Conservation (phyloP, 2,329 filamentous ascomycete genomes). For the Paracorniculantispora psalliotae region DNA sequence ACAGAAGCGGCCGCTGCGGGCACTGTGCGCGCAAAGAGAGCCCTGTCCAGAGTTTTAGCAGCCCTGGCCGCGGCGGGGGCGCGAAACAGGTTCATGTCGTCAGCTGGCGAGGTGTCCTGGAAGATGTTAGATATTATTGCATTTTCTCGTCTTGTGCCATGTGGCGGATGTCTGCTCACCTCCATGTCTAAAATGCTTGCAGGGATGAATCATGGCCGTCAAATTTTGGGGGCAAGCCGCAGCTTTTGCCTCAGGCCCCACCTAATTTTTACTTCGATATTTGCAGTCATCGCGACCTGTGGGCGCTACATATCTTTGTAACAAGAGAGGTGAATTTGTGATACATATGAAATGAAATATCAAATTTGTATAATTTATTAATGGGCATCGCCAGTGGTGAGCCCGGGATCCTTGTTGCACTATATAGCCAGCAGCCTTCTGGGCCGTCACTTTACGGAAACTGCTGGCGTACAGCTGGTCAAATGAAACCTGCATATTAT, state of each 20-base stretch:
- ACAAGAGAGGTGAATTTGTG: background rate
- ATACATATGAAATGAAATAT: background rate
- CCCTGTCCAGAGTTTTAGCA: conserved; percentile 74
- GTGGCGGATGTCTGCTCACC: background rate
- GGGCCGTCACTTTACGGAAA: too few species aligned
- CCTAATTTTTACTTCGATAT: background rate
- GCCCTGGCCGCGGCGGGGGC: conserved; percentile 72
- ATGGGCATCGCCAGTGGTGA: too few species aligned
- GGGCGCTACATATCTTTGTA: background rate
- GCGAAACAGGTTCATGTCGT: conserved; percentile 59
- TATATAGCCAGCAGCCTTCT: too few species aligned
- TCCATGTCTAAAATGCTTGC: conserved; percentile 9
- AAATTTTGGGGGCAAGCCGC: conserved; percentile 2
- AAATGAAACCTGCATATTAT: too few species aligned
- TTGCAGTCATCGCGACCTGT: background rate
- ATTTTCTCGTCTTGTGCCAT: background rate
- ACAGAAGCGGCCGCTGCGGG: conserved; percentile 75
- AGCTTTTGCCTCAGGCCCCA: conserved; percentile 13
- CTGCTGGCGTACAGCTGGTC: too few species aligned
- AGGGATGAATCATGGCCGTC: background rate
- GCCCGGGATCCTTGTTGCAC: too few species aligned
- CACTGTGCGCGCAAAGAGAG: conserved; percentile 73
- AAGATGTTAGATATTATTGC: background rate
- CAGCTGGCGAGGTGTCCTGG: conserved; percentile 10
- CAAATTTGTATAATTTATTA: background rate